Percentiles rank a stretch among this genome's conserved stretches.
These are phyloP conservation scores for Chalaropsis ovoidea DNA, from an alignment of 2,329 filamentous ascomycete genomes.

Conservation along the genomic window DNA sequence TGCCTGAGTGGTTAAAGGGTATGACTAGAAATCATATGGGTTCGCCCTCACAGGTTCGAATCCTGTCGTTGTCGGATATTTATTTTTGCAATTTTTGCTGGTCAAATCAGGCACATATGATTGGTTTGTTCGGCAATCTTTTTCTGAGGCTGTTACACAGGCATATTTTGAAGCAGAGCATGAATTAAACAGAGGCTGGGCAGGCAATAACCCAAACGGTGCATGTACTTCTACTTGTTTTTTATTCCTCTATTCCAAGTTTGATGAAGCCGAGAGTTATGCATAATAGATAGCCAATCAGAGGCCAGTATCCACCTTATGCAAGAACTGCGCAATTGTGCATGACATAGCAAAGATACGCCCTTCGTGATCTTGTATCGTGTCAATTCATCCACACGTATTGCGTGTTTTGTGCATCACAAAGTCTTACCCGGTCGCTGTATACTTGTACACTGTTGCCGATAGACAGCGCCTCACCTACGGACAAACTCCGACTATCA, in stretches of 20 bases:
- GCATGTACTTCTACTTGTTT: too few species aligned
- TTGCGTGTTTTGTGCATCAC: neutral
- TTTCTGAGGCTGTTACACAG: too few species aligned
- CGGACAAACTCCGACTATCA: neutral
- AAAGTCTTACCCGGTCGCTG: too few species aligned
- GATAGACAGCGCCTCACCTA: neutral
- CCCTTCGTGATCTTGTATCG: neutral
- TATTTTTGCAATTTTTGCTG: neutral
- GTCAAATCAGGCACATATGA: too few species aligned
- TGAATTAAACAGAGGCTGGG: too few species aligned
- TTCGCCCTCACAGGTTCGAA: conserved; percentile 25
- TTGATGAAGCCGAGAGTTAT: neutral
- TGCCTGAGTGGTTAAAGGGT: conserved; percentile 26
- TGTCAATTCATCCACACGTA: neutral
- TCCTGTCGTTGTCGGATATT: conserved; percentile 24
- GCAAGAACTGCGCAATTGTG: neutral
- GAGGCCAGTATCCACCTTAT: neutral
- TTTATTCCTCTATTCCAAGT: too few species aligned
- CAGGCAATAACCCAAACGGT: too few species aligned
- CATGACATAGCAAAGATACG: neutral
- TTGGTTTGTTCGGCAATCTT: too few species aligned
- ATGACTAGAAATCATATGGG: conserved; percentile 25
- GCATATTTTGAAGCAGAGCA: too few species aligned
- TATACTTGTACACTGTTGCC: neutral
- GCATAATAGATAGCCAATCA: neutral